These are phyloP conservation scores for Gossypium gossypioides DNA, from an alignment of 441 rosid genomes.

Conservation along the genomic window DNA sequence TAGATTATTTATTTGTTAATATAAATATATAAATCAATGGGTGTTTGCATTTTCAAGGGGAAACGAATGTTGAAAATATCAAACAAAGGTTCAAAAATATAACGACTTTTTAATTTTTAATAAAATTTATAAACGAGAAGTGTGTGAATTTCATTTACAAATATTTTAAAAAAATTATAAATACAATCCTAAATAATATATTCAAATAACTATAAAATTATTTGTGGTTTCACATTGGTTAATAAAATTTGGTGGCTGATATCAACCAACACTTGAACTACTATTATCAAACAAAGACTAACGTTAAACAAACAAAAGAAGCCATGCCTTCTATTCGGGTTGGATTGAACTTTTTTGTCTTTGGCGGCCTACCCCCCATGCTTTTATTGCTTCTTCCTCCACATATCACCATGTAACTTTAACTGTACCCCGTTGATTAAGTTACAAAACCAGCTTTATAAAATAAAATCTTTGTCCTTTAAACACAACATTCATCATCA, in stretches of 20 bases:
- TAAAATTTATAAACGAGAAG: neutral
- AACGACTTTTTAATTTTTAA: neutral
- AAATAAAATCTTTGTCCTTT: neutral
- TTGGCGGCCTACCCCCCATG: neutral
- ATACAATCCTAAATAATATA: neutral
- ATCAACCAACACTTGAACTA: neutral
- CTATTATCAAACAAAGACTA: neutral
- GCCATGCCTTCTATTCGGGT: neutral
- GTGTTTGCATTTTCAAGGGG: neutral
- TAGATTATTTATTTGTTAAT: neutral
- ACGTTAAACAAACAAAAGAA: neutral
- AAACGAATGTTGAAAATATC: neutral
- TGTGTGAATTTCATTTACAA: neutral
- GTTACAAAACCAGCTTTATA: constrained; percentile 9
- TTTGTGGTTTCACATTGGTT: neutral
- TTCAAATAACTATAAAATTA: neutral
- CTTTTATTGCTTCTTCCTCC: neutral
- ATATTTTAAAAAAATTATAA: no score
- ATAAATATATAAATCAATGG: neutral
- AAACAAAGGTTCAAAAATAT: neutral
- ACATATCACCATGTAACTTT: neutral
- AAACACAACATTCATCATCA: neutral
- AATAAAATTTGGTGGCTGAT: neutral
- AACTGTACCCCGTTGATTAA: constrained; percentile 17
- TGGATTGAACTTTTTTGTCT: neutral